Evolutionary conservation across 768 basidiomycete species (phyloP).

Genomic region (Agaricus blazei): DNA sequence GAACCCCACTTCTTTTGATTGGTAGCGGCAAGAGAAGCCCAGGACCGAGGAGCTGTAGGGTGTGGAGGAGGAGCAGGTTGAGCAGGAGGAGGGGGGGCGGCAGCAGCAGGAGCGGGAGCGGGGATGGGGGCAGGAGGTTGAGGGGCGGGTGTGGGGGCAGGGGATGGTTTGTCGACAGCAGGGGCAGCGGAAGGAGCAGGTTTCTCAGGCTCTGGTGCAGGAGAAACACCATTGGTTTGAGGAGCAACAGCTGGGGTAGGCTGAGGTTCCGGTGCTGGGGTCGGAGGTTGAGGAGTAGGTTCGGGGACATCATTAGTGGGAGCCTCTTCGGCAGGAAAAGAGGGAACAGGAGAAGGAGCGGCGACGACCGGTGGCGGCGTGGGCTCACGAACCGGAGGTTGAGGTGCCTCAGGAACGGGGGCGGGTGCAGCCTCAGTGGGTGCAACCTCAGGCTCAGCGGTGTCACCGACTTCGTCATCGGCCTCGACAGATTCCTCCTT

Average conservation of each 20-base stretch:
- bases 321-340: slow-evolving; percentile 28
- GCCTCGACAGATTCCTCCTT: slow-evolving; percentile 89
- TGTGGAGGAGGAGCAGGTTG: slow-evolving; percentile 28
- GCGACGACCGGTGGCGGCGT: slow-evolving; percentile 27
- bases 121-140: slow-evolving; percentile 22
- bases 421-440: slow-evolving; percentile 28
- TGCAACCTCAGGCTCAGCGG: slow-evolving; percentile 29
- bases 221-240: slow-evolving; percentile 30
- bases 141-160: slow-evolving; percentile 23
- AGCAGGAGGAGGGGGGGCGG: slow-evolving; percentile 25
- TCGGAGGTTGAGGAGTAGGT: slow-evolving; percentile 29
- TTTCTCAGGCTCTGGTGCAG: slow-evolving; percentile 33
- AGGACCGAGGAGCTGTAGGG: slow-evolving; percentile 68
- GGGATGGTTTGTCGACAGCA: slow-evolving; percentile 19
- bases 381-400: slow-evolving; percentile 22
- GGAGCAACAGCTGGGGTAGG: slow-evolving; percentile 18
- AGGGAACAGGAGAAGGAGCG: slow-evolving; percentile 22
- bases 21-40: slow-evolving; percentile 88
- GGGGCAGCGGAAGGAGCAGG: slow-evolving; percentile 20
- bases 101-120: slow-evolving; percentile 22
- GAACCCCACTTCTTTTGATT: slow-evolving; percentile 83
- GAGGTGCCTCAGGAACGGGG: slow-evolving; percentile 21
- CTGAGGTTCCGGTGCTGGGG: slow-evolving; percentile 26
- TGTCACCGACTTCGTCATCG: slow-evolving; percentile 54
- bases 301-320: slow-evolving; percentile 37